These are phyloP conservation scores for Cytospora mali DNA, from an alignment of 2,329 filamentous ascomycete genomes.

Conservation along the genomic window DNA sequence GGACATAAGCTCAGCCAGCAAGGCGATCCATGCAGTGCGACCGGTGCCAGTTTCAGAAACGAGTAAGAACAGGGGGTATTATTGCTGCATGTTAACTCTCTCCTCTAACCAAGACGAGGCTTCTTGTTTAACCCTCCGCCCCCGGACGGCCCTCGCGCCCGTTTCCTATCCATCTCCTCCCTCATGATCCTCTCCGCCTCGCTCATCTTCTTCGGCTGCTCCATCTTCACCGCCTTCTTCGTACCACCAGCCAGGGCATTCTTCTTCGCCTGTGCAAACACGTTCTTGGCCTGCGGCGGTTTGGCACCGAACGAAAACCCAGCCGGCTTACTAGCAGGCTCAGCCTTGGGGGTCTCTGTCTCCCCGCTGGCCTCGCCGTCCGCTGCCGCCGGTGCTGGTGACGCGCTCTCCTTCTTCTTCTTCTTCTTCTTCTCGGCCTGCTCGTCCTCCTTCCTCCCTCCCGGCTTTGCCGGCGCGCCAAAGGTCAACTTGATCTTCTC, in stretches of 20 bases:
- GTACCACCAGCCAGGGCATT: conserved; percentile 64
- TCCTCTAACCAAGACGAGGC: conserved; percentile 33
- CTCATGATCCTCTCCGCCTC: conserved; percentile 90
- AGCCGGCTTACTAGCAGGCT: conserved; percentile 46
- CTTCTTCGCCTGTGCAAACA: conserved; percentile 69
- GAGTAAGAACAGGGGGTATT: conserved; percentile 19
- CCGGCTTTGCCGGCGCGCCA: conserved; percentile 46
- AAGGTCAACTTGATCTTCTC: conserved; percentile 76
- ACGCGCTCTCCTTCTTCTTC: conserved; percentile 25
- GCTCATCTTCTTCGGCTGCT: conserved; percentile 79
- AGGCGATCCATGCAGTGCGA: background rate
- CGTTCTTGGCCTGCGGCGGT: conserved; percentile 69
- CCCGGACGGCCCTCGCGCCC: conserved; percentile 52
- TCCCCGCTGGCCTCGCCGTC: conserved; percentile 7
- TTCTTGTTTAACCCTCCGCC: conserved; percentile 56
- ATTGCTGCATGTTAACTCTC: conserved; percentile 7
- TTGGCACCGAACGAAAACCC: conserved; percentile 69
- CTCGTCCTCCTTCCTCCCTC: conserved; percentile 29
- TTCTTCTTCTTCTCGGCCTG: conserved; percentile 21
- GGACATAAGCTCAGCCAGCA: background rate
- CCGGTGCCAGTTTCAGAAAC: background rate
- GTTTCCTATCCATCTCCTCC: conserved; percentile 75
- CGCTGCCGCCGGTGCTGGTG: conserved; percentile 24
- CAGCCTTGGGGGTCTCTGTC: conserved; percentile 24
- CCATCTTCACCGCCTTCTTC: conserved; percentile 63